Evolutionary conservation across 805 yeast species (phyloP), one percentile per base, ranked within the genome.

Genomic region (Yamadazyma philogaea): DNA sequence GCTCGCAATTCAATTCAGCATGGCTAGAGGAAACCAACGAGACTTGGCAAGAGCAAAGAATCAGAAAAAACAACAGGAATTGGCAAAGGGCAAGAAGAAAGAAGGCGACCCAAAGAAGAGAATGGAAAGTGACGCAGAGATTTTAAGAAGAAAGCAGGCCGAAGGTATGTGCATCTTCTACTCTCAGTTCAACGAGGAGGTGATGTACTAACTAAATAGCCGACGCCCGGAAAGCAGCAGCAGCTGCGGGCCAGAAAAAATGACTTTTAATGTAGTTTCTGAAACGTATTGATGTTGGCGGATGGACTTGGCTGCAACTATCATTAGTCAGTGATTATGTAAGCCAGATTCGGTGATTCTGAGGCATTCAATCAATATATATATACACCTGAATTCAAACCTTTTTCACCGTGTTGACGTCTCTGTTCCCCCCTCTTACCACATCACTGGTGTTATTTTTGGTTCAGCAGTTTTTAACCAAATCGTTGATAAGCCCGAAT

Each of bases 11-110:
- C 30, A 22, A 7, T 2, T 6, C 40, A 51, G 27, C 40, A 90
- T 91, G 97, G 83, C 96, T 40, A 79, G 99, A 72, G 99, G 99
- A 24, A 93, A 91, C 64, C 98, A 93, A 68, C 79, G 99, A 64
- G 99, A 91, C 31, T 76, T 86, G 54, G 97, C 97, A 24, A 78
- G 99, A 60, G 87, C 82, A 47, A 91, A 87, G 69, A 87, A 87
- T 66, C 61, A 70, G 62, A 93, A 91, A 72, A 91, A 91, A 65
- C 82, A 77, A 56, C 82, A 79, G 49, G 83, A 78, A 34, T 69
- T 66, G 24, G 73, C 76, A 46, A 84, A 84, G 68, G 53, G 46
- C 17, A 54, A 48, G 49, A 86, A 87, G 69, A 79, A 79, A 56
- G 75, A 70, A 6, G 98, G 97, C 20, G 96, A 88, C 59, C 91